phyloP scores from a whole-genome alignment of 345 rosid genomes.

The Corchorus capsularis region DNA sequence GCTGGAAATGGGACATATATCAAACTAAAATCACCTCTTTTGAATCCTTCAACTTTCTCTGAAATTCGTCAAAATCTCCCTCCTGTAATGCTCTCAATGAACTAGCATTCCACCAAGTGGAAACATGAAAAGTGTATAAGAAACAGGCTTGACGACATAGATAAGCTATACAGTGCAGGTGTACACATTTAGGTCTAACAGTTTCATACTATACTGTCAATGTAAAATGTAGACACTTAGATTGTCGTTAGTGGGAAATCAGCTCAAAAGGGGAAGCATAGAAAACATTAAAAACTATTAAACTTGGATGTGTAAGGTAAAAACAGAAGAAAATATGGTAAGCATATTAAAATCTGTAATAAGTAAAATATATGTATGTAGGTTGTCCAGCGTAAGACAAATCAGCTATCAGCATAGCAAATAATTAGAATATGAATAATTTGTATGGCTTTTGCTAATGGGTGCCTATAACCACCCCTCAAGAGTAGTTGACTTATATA shows the following conservation, averaged over 20 bases:
- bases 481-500: too few species aligned
- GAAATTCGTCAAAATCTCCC: slow-evolving; percentile 75
- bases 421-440: too few species aligned
- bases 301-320: not conserved
- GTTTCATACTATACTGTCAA: slow-evolving; percentile 9
- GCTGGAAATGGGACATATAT: slow-evolving; percentile 20
- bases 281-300: not conserved
- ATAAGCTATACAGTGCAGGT: slow-evolving; percentile 13
- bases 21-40: slow-evolving; percentile 63
- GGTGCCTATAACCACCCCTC: too few species aligned
- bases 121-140: slow-evolving; percentile 21
- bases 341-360: too few species aligned
- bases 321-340: not conserved
- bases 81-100: slow-evolving; percentile 87
- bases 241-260: not conserved
- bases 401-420: not conserved
- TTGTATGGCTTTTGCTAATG: too few species aligned
- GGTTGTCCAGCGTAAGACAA: not conserved
- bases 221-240: not conserved
- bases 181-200: slow-evolving; percentile 1
- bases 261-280: not conserved
- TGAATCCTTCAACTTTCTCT: slow-evolving; percentile 53
- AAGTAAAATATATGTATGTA: not conserved
- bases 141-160: not conserved
- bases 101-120: slow-evolving; percentile 43